These are phyloP conservation scores for Diplocarpon rosae DNA, from an alignment of 2,329 filamentous ascomycete genomes.

Conservation along the genomic window DNA sequence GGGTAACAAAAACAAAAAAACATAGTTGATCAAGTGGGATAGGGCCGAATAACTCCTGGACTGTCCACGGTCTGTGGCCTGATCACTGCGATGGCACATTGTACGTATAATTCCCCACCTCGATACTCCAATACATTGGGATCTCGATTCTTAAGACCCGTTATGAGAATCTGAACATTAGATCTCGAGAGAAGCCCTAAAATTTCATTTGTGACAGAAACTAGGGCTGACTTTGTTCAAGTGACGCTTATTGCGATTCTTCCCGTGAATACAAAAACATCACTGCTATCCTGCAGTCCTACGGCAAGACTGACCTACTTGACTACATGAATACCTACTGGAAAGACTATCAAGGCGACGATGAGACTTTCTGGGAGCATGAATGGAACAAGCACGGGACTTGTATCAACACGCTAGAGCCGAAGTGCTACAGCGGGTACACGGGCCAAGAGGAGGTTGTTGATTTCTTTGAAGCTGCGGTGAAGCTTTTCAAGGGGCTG, in stretches of 20 bases:
- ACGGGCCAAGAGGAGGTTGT: conserved; percentile 50
- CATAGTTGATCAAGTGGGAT: background rate
- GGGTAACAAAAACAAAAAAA: too few relatives aligned
- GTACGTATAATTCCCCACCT: background rate
- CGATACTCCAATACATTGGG: too few relatives aligned
- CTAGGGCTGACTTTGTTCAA: too few relatives aligned
- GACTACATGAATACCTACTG: conserved; percentile 60
- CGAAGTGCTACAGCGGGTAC: conserved; percentile 53
- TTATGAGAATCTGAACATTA: too few relatives aligned
- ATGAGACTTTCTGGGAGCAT: conserved; percentile 57
- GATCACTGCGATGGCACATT: conserved; percentile 60
- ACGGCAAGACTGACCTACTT: conserved; percentile 44
- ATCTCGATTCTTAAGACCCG: too few relatives aligned
- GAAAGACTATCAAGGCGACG: conserved; percentile 24
- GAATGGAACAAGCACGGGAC: conserved; percentile 67
- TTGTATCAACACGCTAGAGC: conserved; percentile 60
- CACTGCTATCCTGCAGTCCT: conserved; percentile 44
- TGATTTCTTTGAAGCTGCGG: conserved; percentile 57
- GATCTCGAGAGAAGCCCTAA: too few relatives aligned
- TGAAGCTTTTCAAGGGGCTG: conserved; percentile 54
- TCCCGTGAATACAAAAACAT: conserved; percentile 54
- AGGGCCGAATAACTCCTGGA: conserved; percentile 38
- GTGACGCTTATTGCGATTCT: conserved; percentile 51
- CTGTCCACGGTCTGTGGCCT: conserved; percentile 57
- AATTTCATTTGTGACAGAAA: too few relatives aligned